These are phyloP conservation scores for Brassica carinata DNA, from an alignment of 345 rosid genomes.

Conservation along the genomic window DNA sequence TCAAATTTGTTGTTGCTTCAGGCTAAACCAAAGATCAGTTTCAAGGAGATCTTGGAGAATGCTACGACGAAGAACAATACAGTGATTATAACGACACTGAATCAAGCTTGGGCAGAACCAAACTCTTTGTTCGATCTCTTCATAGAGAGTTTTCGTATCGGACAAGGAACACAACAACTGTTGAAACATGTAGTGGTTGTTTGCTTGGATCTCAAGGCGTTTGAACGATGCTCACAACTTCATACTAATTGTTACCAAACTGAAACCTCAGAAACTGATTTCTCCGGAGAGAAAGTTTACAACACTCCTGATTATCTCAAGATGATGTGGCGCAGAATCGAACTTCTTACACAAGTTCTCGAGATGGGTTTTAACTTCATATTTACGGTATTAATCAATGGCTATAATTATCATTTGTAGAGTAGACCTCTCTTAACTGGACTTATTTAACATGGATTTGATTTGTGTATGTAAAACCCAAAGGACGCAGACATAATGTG, in stretches of 20 bases:
- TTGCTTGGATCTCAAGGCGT: slow-evolving; percentile 59
- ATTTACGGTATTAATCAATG: slow-evolving; percentile 55
- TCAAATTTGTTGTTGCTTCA: slow-evolving; percentile 21
- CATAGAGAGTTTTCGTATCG: slow-evolving; percentile 58
- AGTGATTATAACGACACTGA: slow-evolving; percentile 64
- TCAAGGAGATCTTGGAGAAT: slow-evolving; percentile 26
- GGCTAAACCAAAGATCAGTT: slow-evolving; percentile 26
- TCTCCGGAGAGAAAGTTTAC: slow-evolving; percentile 53
- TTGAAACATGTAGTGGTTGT: slow-evolving; percentile 58
- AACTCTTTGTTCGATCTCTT: slow-evolving; percentile 63
- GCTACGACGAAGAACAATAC: slow-evolving; percentile 48
- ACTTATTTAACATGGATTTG: background rate
- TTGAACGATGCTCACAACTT: slow-evolving; percentile 45
- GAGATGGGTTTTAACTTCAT: slow-evolving; percentile 65
- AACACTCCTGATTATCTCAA: slow-evolving; percentile 59
- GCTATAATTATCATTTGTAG: background rate
- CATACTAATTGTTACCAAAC: slow-evolving; percentile 53
- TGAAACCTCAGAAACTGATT: slow-evolving; percentile 41
- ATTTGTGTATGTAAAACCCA: background rate
- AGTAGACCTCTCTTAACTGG: background rate
- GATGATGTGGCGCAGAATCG: slow-evolving; percentile 80
- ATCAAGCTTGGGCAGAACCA: slow-evolving; percentile 74
- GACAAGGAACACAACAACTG: slow-evolving; percentile 50
- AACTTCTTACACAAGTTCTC: slow-evolving; percentile 53
- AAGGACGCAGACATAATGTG: slow-evolving; percentile 88